Percentiles rank a stretch among this genome's conserved stretches.
phyloP scores from a whole-genome alignment of 192 early-diverging fungal genomes.

The Spizellomyces punctatus region DNA sequence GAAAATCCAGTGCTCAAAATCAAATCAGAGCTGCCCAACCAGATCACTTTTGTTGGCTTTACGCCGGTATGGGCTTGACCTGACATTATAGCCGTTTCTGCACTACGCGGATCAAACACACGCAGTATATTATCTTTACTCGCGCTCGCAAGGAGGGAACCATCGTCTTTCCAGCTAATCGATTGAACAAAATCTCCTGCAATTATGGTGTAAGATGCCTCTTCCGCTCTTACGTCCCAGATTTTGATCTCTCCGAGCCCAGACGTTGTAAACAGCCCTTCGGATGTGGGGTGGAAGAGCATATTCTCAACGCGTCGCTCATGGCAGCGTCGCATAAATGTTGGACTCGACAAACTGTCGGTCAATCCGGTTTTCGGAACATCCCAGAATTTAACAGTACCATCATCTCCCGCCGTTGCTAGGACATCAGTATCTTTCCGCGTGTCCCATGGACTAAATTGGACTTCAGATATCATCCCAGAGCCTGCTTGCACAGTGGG shows the following conservation, averaged over 20 bases:
- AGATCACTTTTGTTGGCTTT: conserved; percentile 67
- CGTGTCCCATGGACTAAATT: conserved; percentile 5
- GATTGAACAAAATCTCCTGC: conserved; percentile 50
- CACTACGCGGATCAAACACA: conserved; percentile 61
- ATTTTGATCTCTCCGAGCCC: conserved; percentile 16
- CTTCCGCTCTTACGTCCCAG: conserved; percentile 16
- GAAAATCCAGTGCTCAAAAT: conserved; percentile 76
- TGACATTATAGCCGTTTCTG: conserved; percentile 20
- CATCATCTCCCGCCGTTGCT: conserved; percentile 29
- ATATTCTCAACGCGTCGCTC: conserved; percentile 22
- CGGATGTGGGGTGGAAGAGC: conserved; percentile 33
- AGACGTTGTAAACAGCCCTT: conserved; percentile 11
- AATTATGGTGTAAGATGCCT: background rate
- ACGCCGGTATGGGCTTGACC: conserved; percentile 61
- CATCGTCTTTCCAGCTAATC: conserved; percentile 66
- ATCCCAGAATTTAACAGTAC: conserved; percentile 16
- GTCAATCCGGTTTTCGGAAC: background rate
- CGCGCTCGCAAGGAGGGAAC: conserved; percentile 51
- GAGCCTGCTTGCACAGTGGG: background rate
- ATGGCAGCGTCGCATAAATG: background rate
- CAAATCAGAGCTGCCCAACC: conserved; percentile 67
- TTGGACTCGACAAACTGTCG: background rate
- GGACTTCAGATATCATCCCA: conserved; percentile 13
- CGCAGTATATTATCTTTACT: conserved; percentile 59
- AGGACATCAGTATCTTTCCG: background rate